phyloP scores from a whole-genome alignment of 2,329 filamentous ascomycete species.

The Claviceps arundinis region DNA sequence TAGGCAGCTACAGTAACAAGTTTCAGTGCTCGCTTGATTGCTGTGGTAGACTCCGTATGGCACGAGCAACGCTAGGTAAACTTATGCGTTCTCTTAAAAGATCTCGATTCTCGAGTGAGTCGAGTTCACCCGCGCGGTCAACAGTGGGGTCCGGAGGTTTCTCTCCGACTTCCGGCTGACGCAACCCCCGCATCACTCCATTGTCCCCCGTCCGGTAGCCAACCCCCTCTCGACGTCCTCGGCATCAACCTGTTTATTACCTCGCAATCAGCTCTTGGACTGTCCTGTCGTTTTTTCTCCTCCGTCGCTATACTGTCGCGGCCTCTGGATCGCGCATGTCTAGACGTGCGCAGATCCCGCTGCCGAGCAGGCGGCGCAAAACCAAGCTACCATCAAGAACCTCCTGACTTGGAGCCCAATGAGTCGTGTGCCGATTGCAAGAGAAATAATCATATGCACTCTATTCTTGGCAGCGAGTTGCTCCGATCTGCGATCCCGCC shows the following conservation, averaged over 20 bases:
- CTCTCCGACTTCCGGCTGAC: background rate
- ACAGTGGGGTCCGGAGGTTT: too few species aligned
- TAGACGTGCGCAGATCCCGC: conserved; percentile 61
- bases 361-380: conserved; percentile 81
- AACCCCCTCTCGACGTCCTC: background rate
- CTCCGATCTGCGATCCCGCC: background rate
- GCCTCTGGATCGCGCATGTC: conserved; percentile 45
- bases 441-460: conserved; percentile 77
- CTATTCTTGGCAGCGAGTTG: background rate
- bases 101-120: too few species aligned
- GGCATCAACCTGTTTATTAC: background rate
- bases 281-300: background rate
- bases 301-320: conserved; percentile 6
- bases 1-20: too few species aligned
- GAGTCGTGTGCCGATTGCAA: conserved; percentile 98
- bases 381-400: conserved; percentile 85
- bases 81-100: too few species aligned
- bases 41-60: too few species aligned
- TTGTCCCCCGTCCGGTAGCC: background rate
- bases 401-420: conserved; percentile 90
- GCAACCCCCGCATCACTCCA: background rate
- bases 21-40: too few species aligned
- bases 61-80: too few species aligned
- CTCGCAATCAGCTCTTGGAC: background rate
- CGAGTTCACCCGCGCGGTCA: too few species aligned